Evolutionary conservation across 305 asterid genomes (phyloP), one percentile per base, ranked within the genome.

Genomic region (Fraxinus sp.): DNA sequence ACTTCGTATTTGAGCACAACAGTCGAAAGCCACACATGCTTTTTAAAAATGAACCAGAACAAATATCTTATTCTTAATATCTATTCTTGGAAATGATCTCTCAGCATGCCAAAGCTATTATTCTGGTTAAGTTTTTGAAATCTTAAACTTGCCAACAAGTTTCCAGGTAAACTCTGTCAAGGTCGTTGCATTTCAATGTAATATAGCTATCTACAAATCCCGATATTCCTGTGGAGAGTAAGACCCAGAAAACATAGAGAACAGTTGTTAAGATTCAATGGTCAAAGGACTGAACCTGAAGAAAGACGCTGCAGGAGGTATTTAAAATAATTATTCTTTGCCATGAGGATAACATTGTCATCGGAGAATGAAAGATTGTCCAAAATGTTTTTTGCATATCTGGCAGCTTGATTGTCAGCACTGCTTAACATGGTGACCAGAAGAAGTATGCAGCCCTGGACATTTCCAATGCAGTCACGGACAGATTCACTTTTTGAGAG

Each of bases 311-410:
- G 87, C 80, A 92, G 85, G 77, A 92, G 94, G 88, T 90, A 83
- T 75, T 79, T 81, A 77, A 92, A 92, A 82, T 88, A 91, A 83
- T 92, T 90, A 80, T 88, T 88, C 83, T 87, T 88, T 13, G 93
- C 94, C 97, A 92, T 91, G 80, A 80, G 89, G 77, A 90, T 85
- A 52, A 90, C 92, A 83, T 91, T 92, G 84, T 90, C 91, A 83
- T 92, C 92, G 6, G 92, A 91, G 88, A 88, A 90, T 5, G 97
- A 91, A 73, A 92, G 92, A 75, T 88, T 90, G 84, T 92, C 93
- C 86, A 92, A 82, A 68, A 91, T 88, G 35, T 78, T 84, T 81
- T 73, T 75, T 2, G 97, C 94, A 74, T 89, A 90, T 72, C 79
- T 80, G 74, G 91, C 87, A 26, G 92, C 91, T 86, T 91, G 91